Evolutionary conservation across 2,329 filamentous ascomycete genomes (phyloP).

Genomic region (Colletotrichum gigasporum): DNA sequence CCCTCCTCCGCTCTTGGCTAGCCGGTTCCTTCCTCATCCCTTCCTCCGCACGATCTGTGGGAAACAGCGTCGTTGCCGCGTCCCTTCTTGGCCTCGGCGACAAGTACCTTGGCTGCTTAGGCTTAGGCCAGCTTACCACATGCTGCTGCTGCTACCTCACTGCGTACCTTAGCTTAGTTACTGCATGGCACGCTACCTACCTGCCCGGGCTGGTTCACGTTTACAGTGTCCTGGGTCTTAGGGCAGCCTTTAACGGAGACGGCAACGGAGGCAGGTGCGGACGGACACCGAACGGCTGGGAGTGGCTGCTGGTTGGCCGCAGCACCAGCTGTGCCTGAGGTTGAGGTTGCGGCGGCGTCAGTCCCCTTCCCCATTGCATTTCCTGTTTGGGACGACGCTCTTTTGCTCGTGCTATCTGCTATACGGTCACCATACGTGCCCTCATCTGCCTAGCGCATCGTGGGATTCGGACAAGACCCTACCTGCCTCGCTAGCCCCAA

Average conservation of each 20-base stretch:
- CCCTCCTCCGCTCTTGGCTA: no score
- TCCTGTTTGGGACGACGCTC: background rate
- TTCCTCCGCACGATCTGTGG: conserved; percentile 1
- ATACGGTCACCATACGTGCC: background rate
- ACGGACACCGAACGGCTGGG: background rate
- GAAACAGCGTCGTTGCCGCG: conserved; percentile 6
- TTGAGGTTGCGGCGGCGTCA: background rate
- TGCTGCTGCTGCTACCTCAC: no score
- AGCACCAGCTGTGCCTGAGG: no score
- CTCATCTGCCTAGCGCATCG: background rate
- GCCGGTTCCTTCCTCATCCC: background rate
- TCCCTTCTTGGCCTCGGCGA: conserved; percentile 16
- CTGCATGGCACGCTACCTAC: background rate
- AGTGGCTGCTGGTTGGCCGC: background rate
- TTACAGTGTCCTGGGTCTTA: background rate
- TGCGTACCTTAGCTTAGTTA: no score
- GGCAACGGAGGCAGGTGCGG: conserved; percentile 6
- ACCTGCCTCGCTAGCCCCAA: background rate
- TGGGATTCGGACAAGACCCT: background rate
- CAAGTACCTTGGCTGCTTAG: no score
- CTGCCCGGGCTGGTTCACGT: no score
- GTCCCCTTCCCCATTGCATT: background rate
- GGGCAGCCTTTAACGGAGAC: background rate
- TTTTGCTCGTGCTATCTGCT: background rate
- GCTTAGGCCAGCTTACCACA: no score